phyloP scores from a whole-genome alignment of 192 early-diverging fungal genomes.

The Diversispora eburnea region DNA sequence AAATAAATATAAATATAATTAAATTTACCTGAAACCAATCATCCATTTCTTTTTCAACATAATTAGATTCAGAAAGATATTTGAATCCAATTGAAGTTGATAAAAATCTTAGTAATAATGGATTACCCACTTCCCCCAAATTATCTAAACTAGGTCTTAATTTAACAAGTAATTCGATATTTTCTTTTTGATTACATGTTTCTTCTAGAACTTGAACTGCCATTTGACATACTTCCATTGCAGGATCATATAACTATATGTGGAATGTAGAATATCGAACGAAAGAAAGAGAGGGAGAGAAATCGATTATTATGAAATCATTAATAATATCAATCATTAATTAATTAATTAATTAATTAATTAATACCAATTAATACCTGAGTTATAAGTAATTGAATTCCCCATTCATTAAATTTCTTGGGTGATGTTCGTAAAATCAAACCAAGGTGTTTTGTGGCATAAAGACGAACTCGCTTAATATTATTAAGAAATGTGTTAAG shows the following conservation, averaged over 20 bases:
- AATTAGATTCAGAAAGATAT: constrained; percentile 66
- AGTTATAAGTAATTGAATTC: constrained; percentile 62
- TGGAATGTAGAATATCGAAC: neutral
- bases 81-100: constrained; percentile 68
- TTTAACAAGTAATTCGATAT: constrained; percentile 67
- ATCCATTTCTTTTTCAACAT: constrained; percentile 72
- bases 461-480: constrained; percentile 62
- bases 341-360: neutral
- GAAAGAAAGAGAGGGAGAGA: too few species aligned
- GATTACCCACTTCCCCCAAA: constrained; percentile 64
- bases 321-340: neutral
- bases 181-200: constrained; percentile 59
- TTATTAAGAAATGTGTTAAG: neutral
- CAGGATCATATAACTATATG: constrained; percentile 70
- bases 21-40: constrained; percentile 74
- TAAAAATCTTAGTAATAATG: constrained; percentile 65
- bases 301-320: neutral
- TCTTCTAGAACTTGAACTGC: constrained; percentile 67
- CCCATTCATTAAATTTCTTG: constrained; percentile 69
- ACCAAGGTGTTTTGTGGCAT: constrained; percentile 70
- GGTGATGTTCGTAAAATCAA: constrained; percentile 53
- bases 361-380: constrained; percentile 41
- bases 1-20: neutral
- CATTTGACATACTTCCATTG: constrained; percentile 64
- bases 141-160: constrained; percentile 72